Conservation (phyloP, 2,329 filamentous ascomycete species). For the Raffaelea albimanens region DNA sequence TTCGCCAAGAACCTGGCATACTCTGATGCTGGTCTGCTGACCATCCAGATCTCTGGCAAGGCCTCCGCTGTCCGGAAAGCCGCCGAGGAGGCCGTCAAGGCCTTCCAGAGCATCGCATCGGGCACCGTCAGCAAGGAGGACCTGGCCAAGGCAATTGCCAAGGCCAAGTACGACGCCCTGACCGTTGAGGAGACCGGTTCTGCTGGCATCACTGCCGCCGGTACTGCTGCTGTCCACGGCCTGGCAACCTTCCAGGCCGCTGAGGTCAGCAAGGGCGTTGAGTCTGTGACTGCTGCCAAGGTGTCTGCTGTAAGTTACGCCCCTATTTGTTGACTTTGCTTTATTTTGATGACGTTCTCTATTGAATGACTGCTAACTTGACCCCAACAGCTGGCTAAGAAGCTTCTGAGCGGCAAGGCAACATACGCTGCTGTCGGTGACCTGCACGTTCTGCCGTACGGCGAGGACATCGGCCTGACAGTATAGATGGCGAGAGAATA, state of each 20-base stretch:
- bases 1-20: conserved; percentile 73
- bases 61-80: conserved; percentile 64
- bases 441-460: conserved; percentile 81
- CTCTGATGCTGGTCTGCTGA: conserved; percentile 87
- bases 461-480: conserved; percentile 85
- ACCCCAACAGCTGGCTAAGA: conserved; percentile 65
- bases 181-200: conserved; percentile 71
- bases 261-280: conserved; percentile 49
- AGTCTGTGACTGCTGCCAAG: conserved; percentile 72
- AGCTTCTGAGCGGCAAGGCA: conserved; percentile 79
- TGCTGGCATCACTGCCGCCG: conserved; percentile 72
- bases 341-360: not conserved
- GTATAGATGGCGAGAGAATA: conserved; percentile 53
- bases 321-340: not conserved
- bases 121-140: conserved; percentile 74
- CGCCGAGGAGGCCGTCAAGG: conserved; percentile 68
- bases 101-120: conserved; percentile 70
- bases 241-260: conserved; percentile 78
- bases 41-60: conserved; percentile 66
- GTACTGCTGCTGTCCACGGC: conserved; percentile 71
- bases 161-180: conserved; percentile 86
- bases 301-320: conserved; percentile 65
- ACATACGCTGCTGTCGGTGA: conserved; percentile 86
- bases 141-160: conserved; percentile 81
- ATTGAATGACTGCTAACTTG: not conserved